Conservation (phyloP, 1,139 yeast genomes). For the Geotrichum fermentans region DNA sequence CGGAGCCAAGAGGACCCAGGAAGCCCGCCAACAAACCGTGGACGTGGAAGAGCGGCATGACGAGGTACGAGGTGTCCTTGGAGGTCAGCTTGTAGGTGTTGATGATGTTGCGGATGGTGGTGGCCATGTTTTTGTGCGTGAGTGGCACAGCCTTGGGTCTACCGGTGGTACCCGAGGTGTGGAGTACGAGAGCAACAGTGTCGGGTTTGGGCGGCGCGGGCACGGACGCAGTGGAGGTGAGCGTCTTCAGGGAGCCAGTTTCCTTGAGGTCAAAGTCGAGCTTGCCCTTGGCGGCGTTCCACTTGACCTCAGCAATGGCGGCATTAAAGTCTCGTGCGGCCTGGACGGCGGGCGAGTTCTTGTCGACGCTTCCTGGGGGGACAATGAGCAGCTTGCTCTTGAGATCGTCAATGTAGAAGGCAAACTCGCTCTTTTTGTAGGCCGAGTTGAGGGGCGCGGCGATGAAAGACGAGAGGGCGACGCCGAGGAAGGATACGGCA, state of each 20-base stretch:
- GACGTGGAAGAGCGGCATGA: conserved; percentile 71
- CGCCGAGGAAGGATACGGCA: conserved; percentile 49
- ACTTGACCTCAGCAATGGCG: conserved; percentile 49
- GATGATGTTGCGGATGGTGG: conserved; percentile 53
- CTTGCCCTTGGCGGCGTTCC: conserved; percentile 34
- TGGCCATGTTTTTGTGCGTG: conserved; percentile 55
- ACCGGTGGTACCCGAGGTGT: conserved; percentile 70
- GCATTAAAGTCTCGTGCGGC: conserved; percentile 48
- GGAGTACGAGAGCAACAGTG: conserved; percentile 58
- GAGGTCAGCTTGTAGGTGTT: conserved; percentile 49
- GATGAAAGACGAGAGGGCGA: conserved; percentile 50
- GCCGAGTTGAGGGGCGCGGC: conserved; percentile 64
- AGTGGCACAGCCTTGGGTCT: conserved; percentile 68
- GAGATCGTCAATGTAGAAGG: conserved; percentile 57
- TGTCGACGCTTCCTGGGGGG: conserved; percentile 45
- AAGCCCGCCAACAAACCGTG: conserved; percentile 64
- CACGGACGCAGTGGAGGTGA: conserved; percentile 24
- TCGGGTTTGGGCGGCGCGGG: conserved; percentile 43
- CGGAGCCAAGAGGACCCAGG: conserved; percentile 53
- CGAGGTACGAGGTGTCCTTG: conserved; percentile 52
- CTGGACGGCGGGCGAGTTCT: conserved; percentile 43
- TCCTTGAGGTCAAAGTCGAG: conserved; percentile 30
- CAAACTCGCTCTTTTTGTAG: conserved; percentile 55
- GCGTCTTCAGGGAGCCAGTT: conserved; percentile 22
- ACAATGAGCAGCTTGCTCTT: conserved; percentile 53